phyloP scores from a whole-genome alignment of 2,329 filamentous ascomycete species.

The Hymenoscyphus linearis region DNA sequence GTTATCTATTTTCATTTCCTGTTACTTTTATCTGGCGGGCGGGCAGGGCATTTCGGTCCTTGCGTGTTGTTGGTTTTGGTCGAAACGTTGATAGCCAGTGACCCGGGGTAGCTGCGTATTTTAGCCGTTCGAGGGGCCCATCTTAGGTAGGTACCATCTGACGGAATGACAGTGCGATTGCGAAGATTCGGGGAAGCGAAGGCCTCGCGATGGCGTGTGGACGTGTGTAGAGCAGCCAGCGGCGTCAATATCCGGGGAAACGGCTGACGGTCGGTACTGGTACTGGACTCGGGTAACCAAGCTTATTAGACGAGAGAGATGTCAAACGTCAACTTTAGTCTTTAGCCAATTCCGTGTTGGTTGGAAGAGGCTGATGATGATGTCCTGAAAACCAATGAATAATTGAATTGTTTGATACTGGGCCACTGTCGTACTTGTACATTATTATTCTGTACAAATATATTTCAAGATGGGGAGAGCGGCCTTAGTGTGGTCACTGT shows the following conservation, averaged over 20 bases:
- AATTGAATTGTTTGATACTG: neutral
- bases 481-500: neutral
- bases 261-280: neutral
- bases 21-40: neutral
- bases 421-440: too few species aligned
- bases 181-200: too few species aligned
- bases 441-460: too few species aligned
- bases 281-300: neutral
- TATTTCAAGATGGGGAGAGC: neutral
- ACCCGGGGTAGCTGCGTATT: neutral
- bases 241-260: neutral
- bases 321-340: neutral
- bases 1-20: too few species aligned
- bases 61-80: neutral
- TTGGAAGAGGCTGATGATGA: neutral
- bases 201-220: neutral
- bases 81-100: neutral
- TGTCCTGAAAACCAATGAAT: neutral
- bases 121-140: neutral
- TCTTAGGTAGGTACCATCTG: too few species aligned
- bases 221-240: neutral
- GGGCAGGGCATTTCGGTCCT: neutral
- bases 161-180: too few species aligned
- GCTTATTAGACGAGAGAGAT: neutral
- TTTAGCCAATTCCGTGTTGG: neutral